Evolutionary conservation across 306 rosid species (phyloP).

Genomic region (Cicer cuneatum): DNA sequence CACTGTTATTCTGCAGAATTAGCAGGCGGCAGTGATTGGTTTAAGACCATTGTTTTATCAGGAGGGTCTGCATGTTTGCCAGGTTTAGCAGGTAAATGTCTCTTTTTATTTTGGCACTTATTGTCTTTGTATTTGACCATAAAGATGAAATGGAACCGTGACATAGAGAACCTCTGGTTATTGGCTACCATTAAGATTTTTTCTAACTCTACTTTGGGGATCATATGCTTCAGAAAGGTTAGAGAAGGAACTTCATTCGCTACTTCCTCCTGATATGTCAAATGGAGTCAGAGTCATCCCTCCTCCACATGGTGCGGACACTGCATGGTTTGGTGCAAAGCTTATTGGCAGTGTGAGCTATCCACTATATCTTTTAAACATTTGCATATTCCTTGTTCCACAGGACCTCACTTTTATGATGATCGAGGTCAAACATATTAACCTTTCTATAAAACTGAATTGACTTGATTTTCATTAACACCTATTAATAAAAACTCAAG

Average conservation of each 20-base stretch:
- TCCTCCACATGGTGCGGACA: conserved; percentile 80
- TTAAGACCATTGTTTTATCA: conserved; percentile 74
- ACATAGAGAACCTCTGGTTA: conserved; percentile 4
- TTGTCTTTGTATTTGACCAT: conserved; percentile 11
- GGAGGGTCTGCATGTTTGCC: conserved; percentile 94
- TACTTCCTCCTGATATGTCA: conserved; percentile 63
- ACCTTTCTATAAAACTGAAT: neutral
- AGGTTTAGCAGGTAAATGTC: conserved; percentile 76
- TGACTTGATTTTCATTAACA: conserved; percentile 19
- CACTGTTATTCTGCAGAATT: conserved; percentile 78
- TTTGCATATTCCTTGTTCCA: conserved; percentile 25
- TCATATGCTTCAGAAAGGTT: conserved; percentile 67
- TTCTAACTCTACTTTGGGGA: conserved; percentile 32
- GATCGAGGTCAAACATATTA: conserved; percentile 20
- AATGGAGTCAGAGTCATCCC: conserved; percentile 71
- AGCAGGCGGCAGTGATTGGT: conserved; percentile 69
- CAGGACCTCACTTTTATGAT: conserved; percentile 7
- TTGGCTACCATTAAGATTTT: conserved; percentile 26
- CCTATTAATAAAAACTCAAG: no score
- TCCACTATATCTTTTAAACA: conserved; percentile 24
- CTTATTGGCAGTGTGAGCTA: conserved; percentile 80
- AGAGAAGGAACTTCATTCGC: conserved; percentile 66
- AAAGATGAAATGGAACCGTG: conserved; percentile 22
- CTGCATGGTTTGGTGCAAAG: conserved; percentile 95
- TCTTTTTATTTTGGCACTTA: neutral